A percentile compares a stretch with the other conserved stretches of the same genome.
Conservation (phyloP, 1,139 yeast species). For the Pneumocystis oryctolagi region DNA sequence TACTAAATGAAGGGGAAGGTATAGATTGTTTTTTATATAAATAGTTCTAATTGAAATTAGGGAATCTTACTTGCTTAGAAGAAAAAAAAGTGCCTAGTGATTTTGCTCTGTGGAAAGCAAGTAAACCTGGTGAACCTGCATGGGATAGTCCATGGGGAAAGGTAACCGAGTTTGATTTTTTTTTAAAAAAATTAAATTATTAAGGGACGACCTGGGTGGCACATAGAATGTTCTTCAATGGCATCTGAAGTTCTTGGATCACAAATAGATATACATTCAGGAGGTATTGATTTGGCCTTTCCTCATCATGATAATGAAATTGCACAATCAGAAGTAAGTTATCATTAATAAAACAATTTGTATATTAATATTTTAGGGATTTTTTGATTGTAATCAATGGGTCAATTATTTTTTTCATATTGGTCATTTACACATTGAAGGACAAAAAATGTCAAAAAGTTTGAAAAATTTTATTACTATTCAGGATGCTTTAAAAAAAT, state of each 20-base stretch:
- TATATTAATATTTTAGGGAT: constrained; percentile 32
- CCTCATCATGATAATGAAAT: constrained; percentile 99
- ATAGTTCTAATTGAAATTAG: neutral
- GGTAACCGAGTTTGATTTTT: neutral
- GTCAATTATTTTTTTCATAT: constrained; percentile 90
- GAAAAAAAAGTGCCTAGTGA: constrained; percentile 64
- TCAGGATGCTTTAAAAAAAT: constrained; percentile 62
- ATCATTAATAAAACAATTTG: neutral
- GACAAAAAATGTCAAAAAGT: constrained; percentile 94
- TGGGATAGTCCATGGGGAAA: constrained; percentile 94
- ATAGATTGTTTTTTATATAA: constrained; percentile 25
- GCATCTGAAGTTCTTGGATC: constrained; percentile 78
- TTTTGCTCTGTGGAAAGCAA: constrained; percentile 92
- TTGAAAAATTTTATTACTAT: constrained; percentile 89
- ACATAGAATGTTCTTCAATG: constrained; percentile 98
- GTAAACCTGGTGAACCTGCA: constrained; percentile 93
- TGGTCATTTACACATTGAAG: constrained; percentile 95
- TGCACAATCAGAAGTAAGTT: constrained; percentile 63
- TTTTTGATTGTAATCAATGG: constrained; percentile 83
- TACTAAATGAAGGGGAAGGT: constrained; percentile 93
- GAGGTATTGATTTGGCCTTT: constrained; percentile 93
- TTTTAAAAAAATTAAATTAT: neutral
- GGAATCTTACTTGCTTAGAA: constrained; percentile 26
- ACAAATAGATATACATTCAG: constrained; percentile 85
- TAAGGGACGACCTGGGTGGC: constrained; percentile 98